Base-by-base conservation (phyloP, 768 basidiomycete species). In the Asterophora parasitica region DNA sequence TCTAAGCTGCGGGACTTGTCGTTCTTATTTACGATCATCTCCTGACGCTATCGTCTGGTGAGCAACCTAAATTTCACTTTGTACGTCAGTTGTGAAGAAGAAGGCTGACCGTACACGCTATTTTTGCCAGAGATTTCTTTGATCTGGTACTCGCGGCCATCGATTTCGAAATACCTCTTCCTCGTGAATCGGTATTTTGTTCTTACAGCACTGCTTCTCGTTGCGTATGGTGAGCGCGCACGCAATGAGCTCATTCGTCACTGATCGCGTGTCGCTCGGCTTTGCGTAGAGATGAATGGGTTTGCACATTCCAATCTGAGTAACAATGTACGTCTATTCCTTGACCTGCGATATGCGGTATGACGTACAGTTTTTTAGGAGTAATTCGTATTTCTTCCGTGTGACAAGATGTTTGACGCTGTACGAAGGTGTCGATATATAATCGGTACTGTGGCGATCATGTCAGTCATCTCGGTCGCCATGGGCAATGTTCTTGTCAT, bases 121-220 rank as follows among this genome's bases (percentile, higher is more conserved):
- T 12, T 26, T 8, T 7, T n/a, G n/a, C 36, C 17, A 33, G 68
- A 69, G 47, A 56, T 69, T 19, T 13, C 48, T 19, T 52, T 62
- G 33, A 56, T 69, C n/a, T 69, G 67, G 65, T 32, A 33, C 11
- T 59, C 63, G 0, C 61, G 59, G 33, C 38, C 44, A 4, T 64
- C 65, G 2, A 62, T 64, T 35, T 53, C 61, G 1, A 70, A 66
- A 40, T 62, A 61, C 44, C 53, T 58, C 4, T 69, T 69, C 51
- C 56, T 72, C 23, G 15, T 62, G 33, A 72, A 70, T 49, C 60
- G 67, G 0, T 72, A 72, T 45, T 7, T 63, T 6, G 64, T 68
- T 1, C 56, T 62, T 20, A 46, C 30, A 5, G 55, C 50, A 10
- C 55, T 66, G 1, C 33, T 65, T 11, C 51, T 53, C 2, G 49